Base-by-base conservation (phyloP, 169 alveolate genomes). In the Theileria luwenshuni region DNA sequence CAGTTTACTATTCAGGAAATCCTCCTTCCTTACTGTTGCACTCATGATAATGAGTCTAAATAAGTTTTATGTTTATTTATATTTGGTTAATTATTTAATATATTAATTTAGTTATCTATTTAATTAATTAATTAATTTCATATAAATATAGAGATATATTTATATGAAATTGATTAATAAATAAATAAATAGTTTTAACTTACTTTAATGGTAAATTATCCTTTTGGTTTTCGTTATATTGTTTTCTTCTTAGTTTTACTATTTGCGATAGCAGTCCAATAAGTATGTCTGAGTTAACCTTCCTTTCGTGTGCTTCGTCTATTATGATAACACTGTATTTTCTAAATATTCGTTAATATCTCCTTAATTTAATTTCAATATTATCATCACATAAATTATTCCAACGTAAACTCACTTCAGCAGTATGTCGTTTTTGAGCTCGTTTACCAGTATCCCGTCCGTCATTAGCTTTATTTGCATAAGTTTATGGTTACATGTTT, bases 281-380 rank as follows among this genome's bases (percentile, higher is more conserved):
- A 52, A 98, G 84, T 47, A 98, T 73, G 83, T 98, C 99, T 49
- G 98, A 95, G 91, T 98, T 98, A 62, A 97, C 94, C 70, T 97
- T 96, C 85, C 99, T 91, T 74, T 97, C 99, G 85, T 98, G 99
- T 25, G 99, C 99, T 87, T 98, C 99, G 90, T 98, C 99, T 67
- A 98, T 94, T 43, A 98, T 92, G 35, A 98, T 93, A 23, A 96
- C 99, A 27, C 98, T 90, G 90, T 97, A 98, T 70, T 95, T 91
- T 27, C 95, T 86, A 70, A 95, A 76, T 45, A 21, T 27, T 25
- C 21, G 15, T 17, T 7, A 7, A 51, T 3, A 13, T 10, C 23
- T 10, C 1, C 7, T 25, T 2, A 12, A 2, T 51, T 25, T 43
- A 43, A 54, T 54, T 54, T 54, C 17, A 21, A 15, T 19, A 54